A percentile compares a stretch with the other conserved stretches of the same genome.
Conservation (phyloP, 768 basidiomycete genomes). For the Cyclocybe aegerita region DNA sequence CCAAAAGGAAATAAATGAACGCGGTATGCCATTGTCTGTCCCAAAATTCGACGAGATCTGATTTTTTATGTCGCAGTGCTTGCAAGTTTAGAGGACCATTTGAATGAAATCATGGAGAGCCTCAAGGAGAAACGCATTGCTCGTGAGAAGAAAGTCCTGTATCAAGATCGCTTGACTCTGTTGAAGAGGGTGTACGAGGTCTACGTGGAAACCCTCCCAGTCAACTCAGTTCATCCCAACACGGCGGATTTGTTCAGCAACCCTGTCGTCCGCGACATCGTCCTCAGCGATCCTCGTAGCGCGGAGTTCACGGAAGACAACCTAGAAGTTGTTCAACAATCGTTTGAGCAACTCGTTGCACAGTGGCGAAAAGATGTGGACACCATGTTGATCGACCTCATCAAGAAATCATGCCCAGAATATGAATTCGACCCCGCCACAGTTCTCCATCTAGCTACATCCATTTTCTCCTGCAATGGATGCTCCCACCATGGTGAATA, state of each 20-base stretch:
- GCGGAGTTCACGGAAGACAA: neutral
- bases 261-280: neutral
- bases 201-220: neutral
- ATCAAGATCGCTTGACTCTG: neutral
- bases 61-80: no score
- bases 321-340: neutral
- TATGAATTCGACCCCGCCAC: no score
- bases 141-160: neutral
- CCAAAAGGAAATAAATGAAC: slow-evolving; percentile 2
- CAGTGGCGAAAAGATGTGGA: no score
- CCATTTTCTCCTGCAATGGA: no score
- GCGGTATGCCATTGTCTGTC: neutral
- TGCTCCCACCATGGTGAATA: no score
- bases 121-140: no score
- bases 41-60: neutral
- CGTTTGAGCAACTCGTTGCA: neutral
- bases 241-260: slow-evolving; percentile 1
- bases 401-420: no score
- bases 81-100: no score
- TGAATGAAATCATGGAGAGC: no score
- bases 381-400: no score
- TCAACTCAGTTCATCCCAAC: slow-evolving; percentile 2
- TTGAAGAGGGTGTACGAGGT: neutral
- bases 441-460: no score
- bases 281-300: neutral